Conservation (phyloP, 441 rosid species). For the Arabidopsis hybrid region DNA sequence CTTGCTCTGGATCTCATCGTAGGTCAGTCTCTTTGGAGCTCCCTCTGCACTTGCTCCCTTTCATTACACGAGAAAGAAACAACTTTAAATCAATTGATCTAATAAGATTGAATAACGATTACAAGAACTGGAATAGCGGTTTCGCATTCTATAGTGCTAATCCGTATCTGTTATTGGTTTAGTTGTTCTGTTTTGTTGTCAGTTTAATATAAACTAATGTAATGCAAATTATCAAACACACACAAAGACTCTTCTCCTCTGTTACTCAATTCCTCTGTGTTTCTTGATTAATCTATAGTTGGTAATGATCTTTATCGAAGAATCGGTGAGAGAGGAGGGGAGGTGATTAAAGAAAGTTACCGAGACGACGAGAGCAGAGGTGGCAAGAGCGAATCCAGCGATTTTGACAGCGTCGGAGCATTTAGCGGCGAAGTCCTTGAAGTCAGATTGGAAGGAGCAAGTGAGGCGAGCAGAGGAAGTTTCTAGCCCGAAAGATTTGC, state of each 20-base stretch:
- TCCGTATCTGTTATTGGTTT: neutral
- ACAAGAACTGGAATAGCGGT: neutral
- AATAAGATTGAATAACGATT: neutral
- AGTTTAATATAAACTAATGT: neutral
- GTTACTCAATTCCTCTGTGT: neutral
- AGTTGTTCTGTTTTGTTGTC: neutral
- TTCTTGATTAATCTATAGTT: neutral
- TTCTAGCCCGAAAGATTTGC: conserved; percentile 68
- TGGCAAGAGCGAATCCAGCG: conserved; percentile 86
- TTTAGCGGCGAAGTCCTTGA: conserved; percentile 71
- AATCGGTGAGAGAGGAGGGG: neutral
- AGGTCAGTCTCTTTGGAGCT: conserved; percentile 85
- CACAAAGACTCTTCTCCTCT: neutral
- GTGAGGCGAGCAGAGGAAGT: conserved; percentile 56
- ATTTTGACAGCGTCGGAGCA: conserved; percentile 74
- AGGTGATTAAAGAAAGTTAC: conserved; percentile 40
- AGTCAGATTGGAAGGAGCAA: conserved; percentile 73
- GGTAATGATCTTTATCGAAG: neutral
- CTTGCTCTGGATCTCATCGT: conserved; percentile 89
- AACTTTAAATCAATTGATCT: neutral
- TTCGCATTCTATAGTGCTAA: neutral
- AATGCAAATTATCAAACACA: neutral
- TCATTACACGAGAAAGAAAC: conserved; percentile 1
- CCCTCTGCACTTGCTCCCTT: conserved; percentile 94
- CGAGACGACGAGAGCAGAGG: conserved; percentile 92